Conservation (phyloP, 2,329 filamentous ascomycete genomes). For the Macroventuria anomochaeta region DNA sequence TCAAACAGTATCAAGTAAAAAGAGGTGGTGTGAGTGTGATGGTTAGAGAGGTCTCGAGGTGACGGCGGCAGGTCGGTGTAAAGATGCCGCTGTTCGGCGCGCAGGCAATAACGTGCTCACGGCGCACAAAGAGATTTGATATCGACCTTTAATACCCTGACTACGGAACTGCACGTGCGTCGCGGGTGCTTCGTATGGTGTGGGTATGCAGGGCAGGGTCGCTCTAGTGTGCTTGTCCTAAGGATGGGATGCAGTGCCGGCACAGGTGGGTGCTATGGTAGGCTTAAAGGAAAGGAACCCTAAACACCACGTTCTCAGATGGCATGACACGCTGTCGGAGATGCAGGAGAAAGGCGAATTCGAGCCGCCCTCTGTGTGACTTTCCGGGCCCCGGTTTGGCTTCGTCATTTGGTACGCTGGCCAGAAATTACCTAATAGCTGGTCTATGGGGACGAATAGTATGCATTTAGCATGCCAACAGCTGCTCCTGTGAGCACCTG, state of each 20-base stretch:
- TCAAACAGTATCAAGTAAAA: constrained; percentile 18
- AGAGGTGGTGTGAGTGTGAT: constrained; percentile 32
- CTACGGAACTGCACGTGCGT: constrained; percentile 32
- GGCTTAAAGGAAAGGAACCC: constrained; percentile 13
- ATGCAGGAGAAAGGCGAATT: constrained; percentile 42
- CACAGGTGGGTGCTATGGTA: constrained; percentile 9
- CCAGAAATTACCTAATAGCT: constrained; percentile 48
- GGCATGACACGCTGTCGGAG: constrained; percentile 34
- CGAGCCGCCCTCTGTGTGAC: constrained; percentile 36
- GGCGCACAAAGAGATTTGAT: constrained; percentile 31
- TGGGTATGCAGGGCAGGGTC: constrained; percentile 33
- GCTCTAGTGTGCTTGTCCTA: constrained; percentile 12
- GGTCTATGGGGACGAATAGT: constrained; percentile 39
- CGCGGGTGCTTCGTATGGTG: constrained; percentile 9
- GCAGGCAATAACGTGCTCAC: constrained; percentile 27
- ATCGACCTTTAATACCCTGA: constrained; percentile 25
- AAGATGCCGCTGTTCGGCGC: constrained; percentile 36
- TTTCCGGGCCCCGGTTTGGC: constrained; percentile 28
- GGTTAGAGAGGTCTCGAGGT: constrained; percentile 4
- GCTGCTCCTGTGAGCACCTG: constrained; percentile 30
- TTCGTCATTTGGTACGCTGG: constrained; percentile 36
- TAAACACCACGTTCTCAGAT: constrained; percentile 20
- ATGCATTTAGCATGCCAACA: constrained; percentile 39
- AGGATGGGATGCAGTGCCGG: constrained; percentile 6
- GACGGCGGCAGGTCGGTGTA: constrained; percentile 17